Base-by-base conservation (phyloP, 768 basidiomycete genomes). In the Melanogaster broomeanus region DNA sequence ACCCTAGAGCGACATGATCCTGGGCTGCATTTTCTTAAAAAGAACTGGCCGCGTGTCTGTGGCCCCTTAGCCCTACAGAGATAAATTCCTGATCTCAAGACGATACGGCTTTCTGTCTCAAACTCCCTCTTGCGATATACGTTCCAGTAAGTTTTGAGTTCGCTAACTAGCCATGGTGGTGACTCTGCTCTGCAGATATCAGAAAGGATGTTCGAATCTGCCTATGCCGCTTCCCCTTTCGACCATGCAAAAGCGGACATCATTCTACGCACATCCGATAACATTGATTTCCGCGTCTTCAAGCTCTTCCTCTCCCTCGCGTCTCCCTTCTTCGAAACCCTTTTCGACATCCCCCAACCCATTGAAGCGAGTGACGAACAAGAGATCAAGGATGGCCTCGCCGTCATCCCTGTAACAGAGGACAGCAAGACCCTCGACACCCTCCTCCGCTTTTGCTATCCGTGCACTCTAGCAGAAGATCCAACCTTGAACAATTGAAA, bases 311-410 rank as follows among this genome's bases (percentile, higher is more conserved):
- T 73, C 15, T 59, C 62, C 15, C 59, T 67, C 19, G 61, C 69
- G 3, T 70, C 72, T 13, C 53, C 68, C 0, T 59, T 73, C 45
- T 77, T 74, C 42, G 53, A 62, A 19, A 53, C 59, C 21, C 67
- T 76, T 56, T 70, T 74, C 43, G 45, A 49, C 13, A 51, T 70
- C 1, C 65, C 66, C 0, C 64, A 71, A 34, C 57, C 67, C 1
- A 16, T 33, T 2, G 21, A 56, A 38, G 55, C 9, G 6, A 41
- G 8, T 4, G 33, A 38, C 3, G 56, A 58, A 10, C 58, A 54
- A 42, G 55, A 55, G 12, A 43, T 19, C 39, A 56, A 39, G 42
- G 55, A 62, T 30, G 51, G 59, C 12, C 51, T 64, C 7, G 38
- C 28, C 10, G 67, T 68, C 31, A 25, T 68, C 19, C 42, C 55